Evolutionary conservation across 805 yeast species (phyloP), one percentile per base, ranked within the genome.

Genomic region (Teunomyces aglyptinius): DNA sequence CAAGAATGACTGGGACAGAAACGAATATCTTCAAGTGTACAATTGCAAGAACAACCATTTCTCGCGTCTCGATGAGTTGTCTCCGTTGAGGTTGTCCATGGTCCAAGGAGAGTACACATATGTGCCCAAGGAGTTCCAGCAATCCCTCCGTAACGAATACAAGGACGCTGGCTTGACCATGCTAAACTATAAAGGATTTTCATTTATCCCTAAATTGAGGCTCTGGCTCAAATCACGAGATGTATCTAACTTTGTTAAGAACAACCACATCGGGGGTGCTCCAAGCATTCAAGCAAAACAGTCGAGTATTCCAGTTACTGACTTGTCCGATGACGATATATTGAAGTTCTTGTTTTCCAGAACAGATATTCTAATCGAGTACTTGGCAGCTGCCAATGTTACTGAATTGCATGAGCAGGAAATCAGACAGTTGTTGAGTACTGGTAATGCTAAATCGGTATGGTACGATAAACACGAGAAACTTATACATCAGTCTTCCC

Each of bases 151-250:
- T 4, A 54, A 59, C 45, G 76, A 71, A 49, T 71, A 70, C 50
- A 42, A 50, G 2, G 53, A 52, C 2, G 35, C 35, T 1, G 49
- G 48, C 5, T 22, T 46, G 6, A 32, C 43, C 3, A 4, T 33
- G 4, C 18, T 59, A 10, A 58, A 58, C 6, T 82, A 63, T 61
- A 61, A 66, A 28, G 70, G 64, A 1, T 74, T 73, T 49, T 57
- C 71, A 1, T 84, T 71, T 54, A 43, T 82, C 6, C 78, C 81
- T 1, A 79, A 79, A 44, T 57, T 84, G 38, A 63, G 86, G 35
- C 57, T 76, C 18, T 85, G 90, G 90, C 51, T 81, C 48, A 27
- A 50, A 51, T 53, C 20, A 55, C 50, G 19, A 48, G 51, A 35
- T 20, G 48, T n/a, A 12, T 45, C n/a, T 18, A 18, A 35, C 15